These are phyloP conservation scores for Nepenthes mirabilis DNA, from an alignment of 148 eudicot genomes.

Conservation along the genomic window DNA sequence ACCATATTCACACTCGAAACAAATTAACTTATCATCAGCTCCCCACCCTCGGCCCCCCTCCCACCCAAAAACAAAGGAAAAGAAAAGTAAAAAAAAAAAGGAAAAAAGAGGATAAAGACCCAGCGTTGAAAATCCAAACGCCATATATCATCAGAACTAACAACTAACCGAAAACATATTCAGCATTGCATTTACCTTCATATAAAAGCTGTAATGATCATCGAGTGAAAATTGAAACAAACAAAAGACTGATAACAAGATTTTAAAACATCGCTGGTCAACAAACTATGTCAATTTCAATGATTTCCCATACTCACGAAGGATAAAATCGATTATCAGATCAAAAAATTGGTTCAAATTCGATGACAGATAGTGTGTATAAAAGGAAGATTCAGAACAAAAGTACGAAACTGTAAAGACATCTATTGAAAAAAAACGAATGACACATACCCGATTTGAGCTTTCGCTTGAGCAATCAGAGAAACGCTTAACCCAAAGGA, in stretches of 20 bases:
- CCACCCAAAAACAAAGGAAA: too few relatives aligned
- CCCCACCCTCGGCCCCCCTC: too few relatives aligned
- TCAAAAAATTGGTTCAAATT: neutral
- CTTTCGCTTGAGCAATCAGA: constrained; percentile 1
- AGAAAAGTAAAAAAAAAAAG: too few relatives aligned
- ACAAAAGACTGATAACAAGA: neutral
- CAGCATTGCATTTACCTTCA: neutral
- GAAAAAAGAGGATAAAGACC: too few relatives aligned
- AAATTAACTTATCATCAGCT: too few relatives aligned
- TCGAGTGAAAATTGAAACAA: constrained; percentile 1
- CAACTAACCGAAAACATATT: neutral
- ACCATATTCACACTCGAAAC: too few relatives aligned
- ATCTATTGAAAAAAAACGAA: constrained; percentile 3
- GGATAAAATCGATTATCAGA: constrained; percentile 9
- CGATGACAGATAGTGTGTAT: neutral
- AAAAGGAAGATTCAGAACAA: neutral
- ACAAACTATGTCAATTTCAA: neutral
- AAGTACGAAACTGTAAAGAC: neutral
- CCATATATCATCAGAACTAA: neutral
- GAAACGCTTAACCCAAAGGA: neutral
- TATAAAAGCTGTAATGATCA: neutral
- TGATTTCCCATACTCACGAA: neutral
- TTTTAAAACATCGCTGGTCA: neutral
- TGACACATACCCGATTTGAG: constrained; percentile 22
- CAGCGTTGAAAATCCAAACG: neutral